Evolutionary conservation across 1,284 basidiomycete species (phyloP).

Genomic region (Rhodotorula sp.): DNA sequence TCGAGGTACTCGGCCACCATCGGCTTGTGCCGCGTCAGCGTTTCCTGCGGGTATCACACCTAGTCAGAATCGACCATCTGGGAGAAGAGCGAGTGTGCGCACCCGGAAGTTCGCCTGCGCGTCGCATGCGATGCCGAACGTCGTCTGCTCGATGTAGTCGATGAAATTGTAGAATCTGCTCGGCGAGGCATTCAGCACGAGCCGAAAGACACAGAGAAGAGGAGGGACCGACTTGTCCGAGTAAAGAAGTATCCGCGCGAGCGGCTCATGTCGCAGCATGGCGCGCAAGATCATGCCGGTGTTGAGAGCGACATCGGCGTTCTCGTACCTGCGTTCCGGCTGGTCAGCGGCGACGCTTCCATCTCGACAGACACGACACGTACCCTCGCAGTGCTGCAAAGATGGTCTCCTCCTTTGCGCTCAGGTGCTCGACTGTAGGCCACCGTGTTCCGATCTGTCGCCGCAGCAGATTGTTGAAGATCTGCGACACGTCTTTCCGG

Average conservation of each 20-base stretch:
- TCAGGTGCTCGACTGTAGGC: conserved; percentile 93
- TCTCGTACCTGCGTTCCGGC: conserved; percentile 67
- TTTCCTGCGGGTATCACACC: conserved; percentile 59
- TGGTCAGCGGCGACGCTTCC: not conserved
- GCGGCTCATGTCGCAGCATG: conserved; percentile 89
- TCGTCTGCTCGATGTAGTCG: conserved; percentile 94
- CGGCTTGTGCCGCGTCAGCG: conserved; percentile 88
- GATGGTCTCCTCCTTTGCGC: conserved; percentile 79
- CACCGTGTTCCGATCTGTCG: conserved; percentile 89
- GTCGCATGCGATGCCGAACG: conserved; percentile 97
- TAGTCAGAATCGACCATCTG: no score
- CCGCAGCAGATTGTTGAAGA: conserved; percentile 93
- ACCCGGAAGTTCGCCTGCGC: conserved; percentile 92
- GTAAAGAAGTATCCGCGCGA: conserved; percentile 86
- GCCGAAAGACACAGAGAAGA: no score
- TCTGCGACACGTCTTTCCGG: conserved; percentile 90
- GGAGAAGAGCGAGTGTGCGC: conserved; percentile 18
- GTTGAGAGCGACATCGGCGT: conserved; percentile 92
- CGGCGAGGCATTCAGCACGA: not conserved
- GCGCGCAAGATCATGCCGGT: conserved; percentile 98
- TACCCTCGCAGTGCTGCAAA: conserved; percentile 79
- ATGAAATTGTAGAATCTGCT: conserved; percentile 93
- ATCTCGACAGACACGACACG: conserved; percentile 20
- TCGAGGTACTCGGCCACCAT: conserved; percentile 97
- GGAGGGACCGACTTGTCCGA: conserved; percentile 72